Conservation (phyloP, 1,284 basidiomycete genomes). For the Leccinum proximum region DNA sequence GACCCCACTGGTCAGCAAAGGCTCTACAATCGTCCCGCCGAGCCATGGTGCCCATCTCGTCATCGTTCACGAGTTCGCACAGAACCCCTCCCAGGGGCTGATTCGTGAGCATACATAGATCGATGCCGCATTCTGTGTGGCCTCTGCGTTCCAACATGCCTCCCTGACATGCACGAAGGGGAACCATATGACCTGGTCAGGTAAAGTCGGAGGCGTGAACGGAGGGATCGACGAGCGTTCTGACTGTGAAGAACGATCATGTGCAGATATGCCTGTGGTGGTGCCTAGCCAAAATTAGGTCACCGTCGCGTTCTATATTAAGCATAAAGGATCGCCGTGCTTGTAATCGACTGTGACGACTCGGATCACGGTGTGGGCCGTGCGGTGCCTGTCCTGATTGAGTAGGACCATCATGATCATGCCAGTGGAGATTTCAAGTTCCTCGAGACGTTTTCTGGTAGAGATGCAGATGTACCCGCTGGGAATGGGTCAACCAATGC, state of each 20-base stretch:
- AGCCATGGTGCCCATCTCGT: constrained; percentile 92
- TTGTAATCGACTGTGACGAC: constrained; percentile 95
- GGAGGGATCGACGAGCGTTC: constrained; percentile 69
- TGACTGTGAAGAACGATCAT: constrained; percentile 90
- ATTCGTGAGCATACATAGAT: constrained; percentile 81
- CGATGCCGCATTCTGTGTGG: constrained; percentile 92
- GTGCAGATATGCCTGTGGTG: constrained; percentile 96
- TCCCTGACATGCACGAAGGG: constrained; percentile 83
- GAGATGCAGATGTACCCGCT: constrained; percentile 96
- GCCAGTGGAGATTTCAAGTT: too few species aligned
- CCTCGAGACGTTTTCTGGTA: constrained; percentile 76
- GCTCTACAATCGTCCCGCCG: constrained; percentile 90
- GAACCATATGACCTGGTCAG: constrained; percentile 95
- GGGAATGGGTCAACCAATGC: constrained; percentile 11
- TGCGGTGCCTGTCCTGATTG: constrained; percentile 91
- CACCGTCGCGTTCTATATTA: background rate
- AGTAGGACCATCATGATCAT: constrained; percentile 92
- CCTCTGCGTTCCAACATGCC: constrained; percentile 86
- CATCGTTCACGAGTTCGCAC: constrained; percentile 95
- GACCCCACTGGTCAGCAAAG: constrained; percentile 90
- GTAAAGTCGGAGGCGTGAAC: constrained; percentile 77
- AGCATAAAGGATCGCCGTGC: constrained; percentile 41
- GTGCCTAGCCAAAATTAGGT: constrained; percentile 54
- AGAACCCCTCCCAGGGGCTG: constrained; percentile 83
- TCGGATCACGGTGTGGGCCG: constrained; percentile 99